These are phyloP conservation scores for Coemansia sp. DNA, from an alignment of 192 early-diverging fungal genomes.

Conservation along the genomic window DNA sequence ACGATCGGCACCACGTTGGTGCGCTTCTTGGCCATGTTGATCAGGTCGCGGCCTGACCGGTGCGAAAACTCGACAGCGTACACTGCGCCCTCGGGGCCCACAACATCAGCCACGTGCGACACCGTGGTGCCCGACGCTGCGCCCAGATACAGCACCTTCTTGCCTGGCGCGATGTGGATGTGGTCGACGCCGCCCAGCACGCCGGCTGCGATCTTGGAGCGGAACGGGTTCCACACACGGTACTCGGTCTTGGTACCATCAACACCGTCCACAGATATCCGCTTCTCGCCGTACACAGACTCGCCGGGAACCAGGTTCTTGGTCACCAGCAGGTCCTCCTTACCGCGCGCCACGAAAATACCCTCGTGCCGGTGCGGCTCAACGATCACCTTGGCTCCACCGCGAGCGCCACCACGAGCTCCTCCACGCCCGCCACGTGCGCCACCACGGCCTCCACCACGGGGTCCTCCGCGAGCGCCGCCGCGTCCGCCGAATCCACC, in stretches of 20 bases:
- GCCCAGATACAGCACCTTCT: conserved; percentile 98
- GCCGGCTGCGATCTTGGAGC: conserved; percentile 97
- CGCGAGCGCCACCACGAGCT: conserved; percentile 72
- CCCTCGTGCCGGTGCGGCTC: conserved; percentile 97
- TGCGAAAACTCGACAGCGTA: conserved; percentile 99
- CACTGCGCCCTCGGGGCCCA: conserved; percentile 93
- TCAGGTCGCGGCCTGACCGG: conserved; percentile 96
- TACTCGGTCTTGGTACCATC: conserved; percentile 98
- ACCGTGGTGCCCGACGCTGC: conserved; percentile 93
- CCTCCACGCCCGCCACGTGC: conserved; percentile 60
- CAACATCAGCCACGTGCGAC: conserved; percentile 96
- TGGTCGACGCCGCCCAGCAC: conserved; percentile 95
- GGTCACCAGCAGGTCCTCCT: conserved; percentile 98
- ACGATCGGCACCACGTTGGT: conserved; percentile 99
- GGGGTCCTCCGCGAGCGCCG: conserved; percentile 59
- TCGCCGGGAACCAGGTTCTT: conserved; percentile 99
- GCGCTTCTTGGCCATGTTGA: conserved; percentile 99
- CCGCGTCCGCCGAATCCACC: conserved; percentile 34
- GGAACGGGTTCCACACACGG: conserved; percentile 99
- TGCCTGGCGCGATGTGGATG: conserved; percentile 91
- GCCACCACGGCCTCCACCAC: conserved; percentile 54
- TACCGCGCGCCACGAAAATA: conserved; percentile 96
- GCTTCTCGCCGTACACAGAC: conserved; percentile 97
- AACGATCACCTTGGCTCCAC: conserved; percentile 92
- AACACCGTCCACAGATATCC: conserved; percentile 90